Evolutionary conservation across 805 yeast genomes (phyloP).

Genomic region (Metschnikowia dekortorum): DNA sequence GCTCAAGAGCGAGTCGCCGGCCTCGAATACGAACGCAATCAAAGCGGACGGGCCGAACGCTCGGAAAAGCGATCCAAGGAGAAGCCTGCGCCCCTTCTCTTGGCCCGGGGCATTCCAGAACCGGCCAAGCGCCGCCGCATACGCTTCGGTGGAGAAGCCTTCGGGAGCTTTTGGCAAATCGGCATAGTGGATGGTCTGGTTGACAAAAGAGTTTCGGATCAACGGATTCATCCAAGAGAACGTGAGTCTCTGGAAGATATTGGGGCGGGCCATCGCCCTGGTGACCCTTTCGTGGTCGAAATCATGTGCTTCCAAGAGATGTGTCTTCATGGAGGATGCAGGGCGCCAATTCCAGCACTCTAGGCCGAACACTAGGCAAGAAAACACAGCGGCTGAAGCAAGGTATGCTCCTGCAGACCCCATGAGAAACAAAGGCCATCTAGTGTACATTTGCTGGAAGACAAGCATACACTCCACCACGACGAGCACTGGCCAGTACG

Average conservation of each 20-base stretch:
- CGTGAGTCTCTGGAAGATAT: constrained; percentile 36
- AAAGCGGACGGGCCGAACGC: constrained; percentile 26
- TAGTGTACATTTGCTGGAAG: constrained; percentile 26
- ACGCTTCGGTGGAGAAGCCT: constrained; percentile 20
- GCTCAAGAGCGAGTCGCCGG: constrained; percentile 19
- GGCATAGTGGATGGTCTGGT: constrained; percentile 27
- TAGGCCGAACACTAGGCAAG: constrained; percentile 30
- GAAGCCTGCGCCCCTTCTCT: constrained; percentile 5
- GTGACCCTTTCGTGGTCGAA: constrained; percentile 16
- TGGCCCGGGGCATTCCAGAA: constrained; percentile 14
- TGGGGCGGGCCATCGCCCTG: constrained; percentile 20
- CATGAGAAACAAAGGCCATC: constrained; percentile 18
- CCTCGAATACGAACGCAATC: constrained; percentile 22
- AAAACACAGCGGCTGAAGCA: constrained; percentile 18
- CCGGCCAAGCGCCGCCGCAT: constrained; percentile 15
- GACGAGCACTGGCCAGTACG: constrained; percentile 35
- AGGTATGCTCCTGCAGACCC: constrained; percentile 6
- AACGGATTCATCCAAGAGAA: constrained; percentile 48
- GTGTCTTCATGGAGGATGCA: background rate
- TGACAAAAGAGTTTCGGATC: constrained; percentile 35
- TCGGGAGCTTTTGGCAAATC: constrained; percentile 30
- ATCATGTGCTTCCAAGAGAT: background rate
- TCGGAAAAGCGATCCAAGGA: constrained; percentile 17
- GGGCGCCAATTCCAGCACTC: constrained; percentile 42
- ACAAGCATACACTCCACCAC: constrained; percentile 18